Base-by-base conservation (phyloP, 352 stramenopile genomes). In the Pythium sukuiense region DNA sequence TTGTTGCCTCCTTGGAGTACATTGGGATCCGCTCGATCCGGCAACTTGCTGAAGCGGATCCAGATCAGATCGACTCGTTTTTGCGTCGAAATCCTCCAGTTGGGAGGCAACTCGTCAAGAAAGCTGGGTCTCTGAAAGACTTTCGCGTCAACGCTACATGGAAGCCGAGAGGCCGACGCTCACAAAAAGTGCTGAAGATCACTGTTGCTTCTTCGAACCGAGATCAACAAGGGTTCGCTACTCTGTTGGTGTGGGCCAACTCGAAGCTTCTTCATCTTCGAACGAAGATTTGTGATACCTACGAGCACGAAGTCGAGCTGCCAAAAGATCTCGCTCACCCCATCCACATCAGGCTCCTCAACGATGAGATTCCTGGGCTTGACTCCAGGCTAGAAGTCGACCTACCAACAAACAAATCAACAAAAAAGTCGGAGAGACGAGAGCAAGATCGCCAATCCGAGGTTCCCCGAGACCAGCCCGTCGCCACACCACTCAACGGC, bases 21-120 rank as follows among this genome's bases (percentile, higher is more conserved):
- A 72, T 71, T 39, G 74, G 74, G 1, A 63, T 81, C 29, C 56
- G 61, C 6, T 63, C 69, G 9, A 67, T 81, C 48, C 46, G 57
- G 3, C 50, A 76, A 20, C 66, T 81, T 18, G 69, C 72, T 50
- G 24, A 54, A 41, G 50, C 74, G 11, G 43, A 43, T 9, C 45
- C 70, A 33, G 30, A 33, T 13, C 3, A 56, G 18, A 63, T 81
- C 24, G 53, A 68, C 18, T 53, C 30, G 14, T 70, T 61, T 57
- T 49, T 77, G 27, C 49, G 58, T n/a, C 65, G 61, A 32, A 49
- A 60, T 9, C 33, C 57, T 61, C 20, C 61, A 2, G 29, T 74
- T 20, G 76, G 68, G n/a, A 46, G 59, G 20, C 35, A 18, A 3
- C 50, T 80, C 27, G 27, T 74, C 13, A 7, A 63, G 2, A 59